A percentile compares a stretch with the other conserved stretches of the same genome.
Conservation (phyloP, 164 flowering plant species). For the Berberis thunbergii region DNA sequence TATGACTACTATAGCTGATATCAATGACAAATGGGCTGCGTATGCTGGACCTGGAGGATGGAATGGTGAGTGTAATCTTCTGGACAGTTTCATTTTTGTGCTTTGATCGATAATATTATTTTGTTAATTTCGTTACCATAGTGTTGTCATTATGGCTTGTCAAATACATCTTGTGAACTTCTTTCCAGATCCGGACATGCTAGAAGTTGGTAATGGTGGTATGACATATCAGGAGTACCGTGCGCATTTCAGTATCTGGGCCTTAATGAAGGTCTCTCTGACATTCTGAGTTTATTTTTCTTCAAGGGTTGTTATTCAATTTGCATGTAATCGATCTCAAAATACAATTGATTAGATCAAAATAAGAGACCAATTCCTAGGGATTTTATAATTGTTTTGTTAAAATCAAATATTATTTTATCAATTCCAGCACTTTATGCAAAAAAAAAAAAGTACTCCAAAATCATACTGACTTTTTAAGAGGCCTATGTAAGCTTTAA, state of each 20-base stretch:
- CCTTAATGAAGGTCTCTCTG: constrained; percentile 78
- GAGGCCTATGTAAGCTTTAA: not conserved
- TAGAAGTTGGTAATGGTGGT: constrained; percentile 98
- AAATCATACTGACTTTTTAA: too few species aligned
- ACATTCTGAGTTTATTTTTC: not conserved
- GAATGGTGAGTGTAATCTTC: constrained; percentile 61
- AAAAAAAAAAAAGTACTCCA: too few species aligned
- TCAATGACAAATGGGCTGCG: constrained; percentile 96
- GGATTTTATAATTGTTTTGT: too few species aligned
- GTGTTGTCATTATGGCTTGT: not conserved
- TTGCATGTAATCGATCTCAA: too few species aligned
- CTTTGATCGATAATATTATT: not conserved
- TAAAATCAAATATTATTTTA: too few species aligned
- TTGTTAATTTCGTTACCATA: not conserved
- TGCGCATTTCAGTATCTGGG: constrained; percentile 97
- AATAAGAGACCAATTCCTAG: too few species aligned
- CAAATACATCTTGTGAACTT: not conserved
- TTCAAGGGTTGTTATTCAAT: not conserved
- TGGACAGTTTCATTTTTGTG: not conserved
- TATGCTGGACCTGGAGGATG: constrained; percentile 99
- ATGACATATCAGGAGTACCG: constrained; percentile 84
- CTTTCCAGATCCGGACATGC: constrained; percentile 86
- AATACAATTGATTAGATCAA: too few species aligned
- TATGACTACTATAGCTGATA: constrained; percentile 85
- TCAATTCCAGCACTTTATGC: too few species aligned